Evolutionary conservation across 169 alveolate genomes (phyloP), one percentile per base, ranked within the genome.

Genomic region (Plasmodium ovale): DNA sequence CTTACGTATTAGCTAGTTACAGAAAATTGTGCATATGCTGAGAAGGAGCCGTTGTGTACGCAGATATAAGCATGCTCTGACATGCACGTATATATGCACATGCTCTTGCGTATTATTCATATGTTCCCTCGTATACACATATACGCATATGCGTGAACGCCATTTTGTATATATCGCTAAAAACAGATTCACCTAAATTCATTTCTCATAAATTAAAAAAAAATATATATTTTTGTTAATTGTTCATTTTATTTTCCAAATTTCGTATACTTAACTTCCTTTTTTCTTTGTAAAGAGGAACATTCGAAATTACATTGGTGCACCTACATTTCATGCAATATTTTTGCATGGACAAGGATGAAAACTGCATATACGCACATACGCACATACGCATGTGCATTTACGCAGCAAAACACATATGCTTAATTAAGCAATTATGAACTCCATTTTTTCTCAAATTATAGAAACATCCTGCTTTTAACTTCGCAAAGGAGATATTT

Each of bases 291-390:
- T 29, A 10, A 64, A 64, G 35, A 0, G 10, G 2, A 37, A 35
- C 35, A 2, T 31, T 33, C 5, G 1, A 31, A 44, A 25, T 51
- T 54, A 31, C 23, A 14, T 21, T 23, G 21, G 42, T 56, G 56
- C 72, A 47, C 71, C 44, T 10, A 54, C 14, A 54, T 54, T 54
- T 56, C 56, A 54, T 62, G 87, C 71, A 54, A 54, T 3, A 19
- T 62, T 23, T 33, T 54, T 72, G 87, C 71, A 54, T 44, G 10
- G 21, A 42, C 14, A 53, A 6, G 3, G 47, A 47, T 14, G 59
- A 12, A 37, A 62, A 7, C 10, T 12, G 35, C 37, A n/a, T 31
- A 35, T 35, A 10, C 19, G 14, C 27, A 65, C 35, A 25, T 47
- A 49, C 35, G 4, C 35, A 29, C 12, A 16, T 21, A 10, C 27